Evolutionary conservation across 768 basidiomycete species (phyloP).

Genomic region (Russula vinacea): DNA sequence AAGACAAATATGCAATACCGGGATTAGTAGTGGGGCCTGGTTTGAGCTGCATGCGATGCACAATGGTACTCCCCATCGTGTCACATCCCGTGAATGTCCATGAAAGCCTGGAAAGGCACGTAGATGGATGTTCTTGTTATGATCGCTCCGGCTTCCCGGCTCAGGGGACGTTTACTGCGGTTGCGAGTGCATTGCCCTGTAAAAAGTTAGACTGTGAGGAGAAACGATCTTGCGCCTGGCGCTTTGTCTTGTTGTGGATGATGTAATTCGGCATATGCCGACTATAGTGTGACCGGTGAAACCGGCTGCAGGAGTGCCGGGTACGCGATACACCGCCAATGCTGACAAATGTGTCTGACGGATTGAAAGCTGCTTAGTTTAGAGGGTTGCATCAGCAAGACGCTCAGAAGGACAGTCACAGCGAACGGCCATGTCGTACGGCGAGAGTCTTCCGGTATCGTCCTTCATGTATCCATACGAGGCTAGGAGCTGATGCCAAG

Average conservation of each 20-base stretch:
- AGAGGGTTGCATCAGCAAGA: conserved; percentile 4
- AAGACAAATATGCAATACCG: neutral
- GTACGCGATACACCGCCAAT: conserved; percentile 14
- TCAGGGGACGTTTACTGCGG: neutral
- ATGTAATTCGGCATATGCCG: conserved; percentile 7
- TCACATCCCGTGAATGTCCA: neutral
- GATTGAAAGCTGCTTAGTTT: conserved; percentile 5
- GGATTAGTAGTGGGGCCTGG: neutral
- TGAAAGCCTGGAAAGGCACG: neutral
- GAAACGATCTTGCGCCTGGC: neutral
- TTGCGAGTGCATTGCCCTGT: neutral
- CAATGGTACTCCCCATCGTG: neutral
- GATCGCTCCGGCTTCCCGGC: neutral
- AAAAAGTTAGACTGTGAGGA: neutral
- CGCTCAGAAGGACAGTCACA: conserved; percentile 9
- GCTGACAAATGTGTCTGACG: conserved; percentile 5
- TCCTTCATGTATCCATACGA: conserved; percentile 9
- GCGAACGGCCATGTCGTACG: conserved; percentile 25
- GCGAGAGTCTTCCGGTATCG: conserved; percentile 30
- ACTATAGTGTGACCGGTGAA: neutral
- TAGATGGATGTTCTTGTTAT: neutral
- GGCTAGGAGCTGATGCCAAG: neutral
- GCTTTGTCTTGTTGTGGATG: neutral
- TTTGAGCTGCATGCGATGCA: neutral
- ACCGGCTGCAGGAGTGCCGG: neutral